Conservation (phyloP, 768 basidiomycete species). For the Inosperma sp. region DNA sequence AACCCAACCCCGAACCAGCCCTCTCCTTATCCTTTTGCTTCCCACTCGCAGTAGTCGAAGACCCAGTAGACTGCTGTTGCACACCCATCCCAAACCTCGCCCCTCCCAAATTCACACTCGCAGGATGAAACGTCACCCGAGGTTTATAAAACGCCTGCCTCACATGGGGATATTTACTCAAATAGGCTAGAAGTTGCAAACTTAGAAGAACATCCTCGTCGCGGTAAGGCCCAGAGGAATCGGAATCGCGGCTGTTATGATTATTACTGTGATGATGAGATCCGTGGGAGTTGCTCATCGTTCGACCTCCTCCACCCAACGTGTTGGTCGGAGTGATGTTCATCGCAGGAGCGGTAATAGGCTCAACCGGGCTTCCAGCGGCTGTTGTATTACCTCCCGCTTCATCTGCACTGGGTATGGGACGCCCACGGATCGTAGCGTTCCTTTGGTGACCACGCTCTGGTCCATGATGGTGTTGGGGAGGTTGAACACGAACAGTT, state of each 20-base stretch:
- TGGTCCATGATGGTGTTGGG: slow-evolving; percentile 2
- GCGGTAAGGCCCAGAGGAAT: slow-evolving; percentile 65
- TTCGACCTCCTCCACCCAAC: background rate
- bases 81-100: slow-evolving; percentile 20
- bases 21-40: slow-evolving; percentile 19
- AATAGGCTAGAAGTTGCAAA: slow-evolving; percentile 90
- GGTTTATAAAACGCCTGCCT: slow-evolving; percentile 93
- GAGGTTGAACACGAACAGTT: slow-evolving; percentile 1
- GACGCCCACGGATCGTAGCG: slow-evolving; percentile 25
- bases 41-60: slow-evolving; percentile 6
- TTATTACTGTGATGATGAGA: slow-evolving; percentile 10
- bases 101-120: slow-evolving; percentile 43
- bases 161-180: slow-evolving; percentile 97
- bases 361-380: slow-evolving; percentile 2
- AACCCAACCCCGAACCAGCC: slow-evolving; percentile 17
- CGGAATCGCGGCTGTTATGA: slow-evolving; percentile 21
- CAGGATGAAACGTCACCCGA: slow-evolving; percentile 76
- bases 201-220: slow-evolving; percentile 92
- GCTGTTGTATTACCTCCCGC: slow-evolving; percentile 8
- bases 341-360: slow-evolving; percentile 5
- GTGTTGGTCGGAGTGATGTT: slow-evolving; percentile 3
- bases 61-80: background rate
- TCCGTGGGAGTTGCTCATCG: background rate
- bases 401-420: slow-evolving; percentile 5
- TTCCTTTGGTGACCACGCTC: slow-evolving; percentile 26